Evolutionary conservation across 805 yeast genomes (phyloP).

Genomic region (Metschnikowia cerradonensis): DNA sequence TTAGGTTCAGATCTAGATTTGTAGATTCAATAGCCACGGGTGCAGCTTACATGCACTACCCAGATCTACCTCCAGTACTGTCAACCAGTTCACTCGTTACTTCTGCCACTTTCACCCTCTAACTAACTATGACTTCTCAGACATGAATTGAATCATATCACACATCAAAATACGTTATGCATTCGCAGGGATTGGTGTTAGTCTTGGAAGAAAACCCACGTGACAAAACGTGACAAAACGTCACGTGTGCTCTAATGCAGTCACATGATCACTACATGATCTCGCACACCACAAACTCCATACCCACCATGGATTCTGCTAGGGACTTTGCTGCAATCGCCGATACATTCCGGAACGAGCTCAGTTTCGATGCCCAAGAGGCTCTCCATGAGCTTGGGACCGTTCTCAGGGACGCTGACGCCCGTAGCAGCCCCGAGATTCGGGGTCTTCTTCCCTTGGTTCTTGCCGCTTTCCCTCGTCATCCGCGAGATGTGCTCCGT

Average conservation of each 20-base stretch:
- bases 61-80: too few relatives aligned
- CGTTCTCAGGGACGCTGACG: slow-evolving; percentile 19
- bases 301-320: not conserved
- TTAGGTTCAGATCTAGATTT: too few relatives aligned
- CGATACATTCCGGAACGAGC: not conserved
- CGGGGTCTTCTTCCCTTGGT: slow-evolving; percentile 9
- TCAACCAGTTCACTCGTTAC: too few relatives aligned
- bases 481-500: slow-evolving; percentile 22
- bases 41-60: too few relatives aligned
- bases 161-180: too few relatives aligned
- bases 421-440: slow-evolving; percentile 14
- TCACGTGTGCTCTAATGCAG: not conserved
- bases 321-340: not conserved
- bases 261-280: not conserved
- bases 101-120: too few relatives aligned
- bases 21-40: too few relatives aligned
- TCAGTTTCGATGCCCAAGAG: not conserved
- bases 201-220: too few relatives aligned
- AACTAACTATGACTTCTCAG: too few relatives aligned
- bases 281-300: not conserved
- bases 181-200: too few relatives aligned
- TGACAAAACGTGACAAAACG: rapidly evolving
- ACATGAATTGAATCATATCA: too few relatives aligned
- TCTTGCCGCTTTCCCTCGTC: slow-evolving; percentile 7
- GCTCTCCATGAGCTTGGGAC: slow-evolving; percentile 13